These are phyloP conservation scores for Hansfordia pulvinata DNA, from an alignment of 2,329 filamentous ascomycete genomes.

Conservation along the genomic window DNA sequence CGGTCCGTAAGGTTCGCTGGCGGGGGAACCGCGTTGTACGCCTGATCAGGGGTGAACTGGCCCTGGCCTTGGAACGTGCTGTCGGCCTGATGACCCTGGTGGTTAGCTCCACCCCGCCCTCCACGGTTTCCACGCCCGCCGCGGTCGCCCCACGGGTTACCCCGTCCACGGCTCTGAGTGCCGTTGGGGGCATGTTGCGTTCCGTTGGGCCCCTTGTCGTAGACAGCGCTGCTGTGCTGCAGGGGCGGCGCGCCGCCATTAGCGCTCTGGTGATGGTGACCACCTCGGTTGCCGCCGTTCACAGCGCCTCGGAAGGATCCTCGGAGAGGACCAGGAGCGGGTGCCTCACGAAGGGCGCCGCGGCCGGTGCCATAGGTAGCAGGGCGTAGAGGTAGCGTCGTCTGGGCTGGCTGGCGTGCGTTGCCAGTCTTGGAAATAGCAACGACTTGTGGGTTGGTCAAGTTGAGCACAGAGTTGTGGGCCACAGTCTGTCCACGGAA, in stretches of 20 bases:
- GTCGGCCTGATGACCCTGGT: constrained; percentile 6
- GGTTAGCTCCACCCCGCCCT: constrained; percentile 5
- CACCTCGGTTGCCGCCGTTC: constrained; percentile 26
- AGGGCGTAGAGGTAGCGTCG: constrained; percentile 21
- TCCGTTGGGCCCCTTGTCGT: constrained; percentile 10
- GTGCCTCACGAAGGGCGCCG: constrained; percentile 47
- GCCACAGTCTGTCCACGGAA: constrained; percentile 92
- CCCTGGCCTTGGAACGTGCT: constrained; percentile 3
- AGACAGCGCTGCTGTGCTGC: constrained; percentile 38
- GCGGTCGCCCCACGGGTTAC: constrained; percentile 6
- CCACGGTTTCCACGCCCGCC: constrained; percentile 8
- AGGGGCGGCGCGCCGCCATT: constrained; percentile 24
- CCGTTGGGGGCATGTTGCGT: constrained; percentile 4
- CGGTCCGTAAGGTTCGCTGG: constrained; percentile 39
- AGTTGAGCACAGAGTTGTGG: constrained; percentile 76
- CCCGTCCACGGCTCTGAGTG: constrained; percentile 14
- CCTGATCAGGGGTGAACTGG: constrained; percentile 2
- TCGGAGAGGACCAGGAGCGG: constrained; percentile 38
- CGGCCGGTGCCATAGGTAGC: constrained; percentile 28
- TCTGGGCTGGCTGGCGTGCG: constrained; percentile 33
- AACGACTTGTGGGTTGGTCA: constrained; percentile 70
- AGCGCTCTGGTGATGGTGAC: constrained; percentile 21
- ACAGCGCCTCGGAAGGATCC: constrained; percentile 45
- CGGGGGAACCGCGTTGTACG: constrained; percentile 45
- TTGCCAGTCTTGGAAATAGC: constrained; percentile 48